Conservation (phyloP, 345 rosid genomes). For the Geranium brycei region DNA sequence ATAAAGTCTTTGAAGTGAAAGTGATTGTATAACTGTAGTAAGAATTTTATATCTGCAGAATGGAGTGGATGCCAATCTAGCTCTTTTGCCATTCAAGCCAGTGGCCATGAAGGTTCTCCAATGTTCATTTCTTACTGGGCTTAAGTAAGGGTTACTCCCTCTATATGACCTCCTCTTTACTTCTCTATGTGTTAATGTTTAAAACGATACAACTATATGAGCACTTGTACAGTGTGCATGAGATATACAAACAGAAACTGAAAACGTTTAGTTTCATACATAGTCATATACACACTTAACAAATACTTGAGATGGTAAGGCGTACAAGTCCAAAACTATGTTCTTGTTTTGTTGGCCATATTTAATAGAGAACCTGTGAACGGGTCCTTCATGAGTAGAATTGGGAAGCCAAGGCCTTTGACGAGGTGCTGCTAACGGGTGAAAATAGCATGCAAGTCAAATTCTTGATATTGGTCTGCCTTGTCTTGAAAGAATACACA, state of each 20-base stretch:
- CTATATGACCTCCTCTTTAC: background rate
- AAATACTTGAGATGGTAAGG: background rate
- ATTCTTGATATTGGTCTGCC: background rate
- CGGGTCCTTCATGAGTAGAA: background rate
- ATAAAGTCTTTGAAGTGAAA: background rate
- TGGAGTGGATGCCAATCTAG: constrained; percentile 37
- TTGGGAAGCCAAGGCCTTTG: too few species aligned
- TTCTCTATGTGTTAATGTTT: background rate
- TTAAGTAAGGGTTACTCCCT: constrained; percentile 28
- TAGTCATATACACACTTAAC: background rate
- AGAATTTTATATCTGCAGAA: constrained; percentile 36
- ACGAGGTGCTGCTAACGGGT: background rate
- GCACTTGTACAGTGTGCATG: background rate
- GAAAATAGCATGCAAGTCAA: background rate
- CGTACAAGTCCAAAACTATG: background rate
- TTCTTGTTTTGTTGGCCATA: background rate
- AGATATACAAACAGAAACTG: background rate
- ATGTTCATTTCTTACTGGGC: constrained; percentile 74
- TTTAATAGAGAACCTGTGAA: background rate
- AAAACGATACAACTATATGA: too few species aligned
- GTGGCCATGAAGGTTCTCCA: constrained; percentile 65
- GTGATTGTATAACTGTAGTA: constrained; percentile 6
- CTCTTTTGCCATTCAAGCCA: constrained; percentile 66
- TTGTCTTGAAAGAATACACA: background rate
- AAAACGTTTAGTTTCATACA: background rate